Conservation (phyloP, 495 filamentous ascomycete species). For the Paragyromitra xinjiangensis region DNA sequence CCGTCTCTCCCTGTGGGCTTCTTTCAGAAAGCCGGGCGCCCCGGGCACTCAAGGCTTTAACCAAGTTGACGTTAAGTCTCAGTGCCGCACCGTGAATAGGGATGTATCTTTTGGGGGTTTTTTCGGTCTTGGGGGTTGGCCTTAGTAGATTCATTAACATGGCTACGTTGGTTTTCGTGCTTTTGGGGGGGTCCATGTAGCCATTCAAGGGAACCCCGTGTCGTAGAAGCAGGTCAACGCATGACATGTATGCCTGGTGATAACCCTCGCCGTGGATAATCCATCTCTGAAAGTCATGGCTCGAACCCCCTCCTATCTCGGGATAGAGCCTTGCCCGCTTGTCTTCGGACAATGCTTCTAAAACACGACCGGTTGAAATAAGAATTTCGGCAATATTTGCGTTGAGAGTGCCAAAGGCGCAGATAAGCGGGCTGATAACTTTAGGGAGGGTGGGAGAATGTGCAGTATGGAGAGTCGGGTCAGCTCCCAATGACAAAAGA, state of each 20-base stretch:
- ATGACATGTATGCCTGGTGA: constrained; percentile 1
- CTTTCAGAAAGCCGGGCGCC: neutral
- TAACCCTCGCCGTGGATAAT: constrained; percentile 3
- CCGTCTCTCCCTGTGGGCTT: neutral
- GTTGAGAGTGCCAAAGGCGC: neutral
- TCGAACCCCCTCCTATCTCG: neutral
- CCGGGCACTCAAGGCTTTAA: neutral
- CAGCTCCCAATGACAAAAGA: neutral
- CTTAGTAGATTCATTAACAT: neutral
- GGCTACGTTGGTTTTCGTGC: neutral
- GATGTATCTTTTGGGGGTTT: neutral
- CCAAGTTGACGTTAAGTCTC: neutral
- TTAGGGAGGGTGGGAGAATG: neutral
- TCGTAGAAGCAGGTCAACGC: constrained; percentile 1
- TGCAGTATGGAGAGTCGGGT: neutral
- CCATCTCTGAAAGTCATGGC: constrained; percentile 9
- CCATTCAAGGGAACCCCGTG: neutral
- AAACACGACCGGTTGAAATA: neutral
- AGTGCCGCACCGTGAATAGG: neutral
- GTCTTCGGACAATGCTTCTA: neutral
- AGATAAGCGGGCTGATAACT: neutral
- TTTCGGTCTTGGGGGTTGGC: neutral
- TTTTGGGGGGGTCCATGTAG: neutral
- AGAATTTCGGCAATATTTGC: constrained; percentile 5
- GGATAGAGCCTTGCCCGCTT: neutral